Evolutionary conservation across 495 filamentous ascomycete genomes (phyloP).

Genomic region (Mycothermus thermophilus): DNA sequence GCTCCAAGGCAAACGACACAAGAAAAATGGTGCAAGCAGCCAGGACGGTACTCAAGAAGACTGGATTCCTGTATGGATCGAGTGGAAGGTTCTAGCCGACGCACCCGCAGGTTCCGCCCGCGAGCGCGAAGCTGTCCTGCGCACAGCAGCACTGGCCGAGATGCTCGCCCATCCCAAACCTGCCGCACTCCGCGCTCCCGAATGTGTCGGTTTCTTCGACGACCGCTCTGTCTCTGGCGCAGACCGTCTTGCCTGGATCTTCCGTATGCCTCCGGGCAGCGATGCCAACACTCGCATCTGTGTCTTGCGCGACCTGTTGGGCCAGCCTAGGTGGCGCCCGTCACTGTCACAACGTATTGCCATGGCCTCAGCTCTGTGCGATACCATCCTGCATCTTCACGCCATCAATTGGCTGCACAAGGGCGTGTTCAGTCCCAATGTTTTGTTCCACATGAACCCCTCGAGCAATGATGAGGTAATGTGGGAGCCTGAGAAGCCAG

Average conservation of each 20-base stretch:
- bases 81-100: conserved; percentile 17
- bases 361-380: conserved; percentile 14
- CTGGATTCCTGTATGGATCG: conserved; percentile 18
- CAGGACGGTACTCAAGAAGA: too few species aligned
- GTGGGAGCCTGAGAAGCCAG: conserved; percentile 8
- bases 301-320: conserved; percentile 13
- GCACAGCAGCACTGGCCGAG: conserved; percentile 18
- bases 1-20: conserved; percentile 2
- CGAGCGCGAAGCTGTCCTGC: conserved; percentile 12
- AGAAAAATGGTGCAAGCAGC: too few species aligned
- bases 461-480: not conserved
- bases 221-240: conserved; percentile 8
- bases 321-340: conserved; percentile 1
- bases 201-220: conserved; percentile 20
- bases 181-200: conserved; percentile 9
- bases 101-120: conserved; percentile 1
- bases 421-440: conserved; percentile 37
- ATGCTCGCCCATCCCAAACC: conserved; percentile 21
- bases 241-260: conserved; percentile 18
- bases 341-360: conserved; percentile 10
- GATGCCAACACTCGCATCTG: conserved; percentile 10
- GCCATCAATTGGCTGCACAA: conserved; percentile 47
- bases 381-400: conserved; percentile 28
- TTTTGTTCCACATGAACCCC: conserved; percentile 29
- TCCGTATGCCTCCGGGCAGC: conserved; percentile 11